Conservation (phyloP, 2,329 filamentous ascomycete genomes). For the Leptographium lundbergii region DNA sequence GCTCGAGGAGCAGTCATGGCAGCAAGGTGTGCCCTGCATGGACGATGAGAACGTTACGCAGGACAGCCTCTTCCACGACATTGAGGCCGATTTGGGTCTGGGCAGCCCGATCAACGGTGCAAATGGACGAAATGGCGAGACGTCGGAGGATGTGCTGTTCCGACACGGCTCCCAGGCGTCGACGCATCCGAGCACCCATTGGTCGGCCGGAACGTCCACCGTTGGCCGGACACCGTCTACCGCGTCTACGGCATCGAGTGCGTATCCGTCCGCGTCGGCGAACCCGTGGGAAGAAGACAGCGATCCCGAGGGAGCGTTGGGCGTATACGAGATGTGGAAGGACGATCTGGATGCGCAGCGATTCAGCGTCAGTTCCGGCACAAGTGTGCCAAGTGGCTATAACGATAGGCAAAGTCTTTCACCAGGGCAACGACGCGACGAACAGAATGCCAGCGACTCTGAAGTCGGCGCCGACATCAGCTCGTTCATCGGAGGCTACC, state of each 20-base stretch:
- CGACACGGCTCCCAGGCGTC: conserved; percentile 35
- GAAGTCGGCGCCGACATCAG: conserved; percentile 63
- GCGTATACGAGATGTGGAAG: conserved; percentile 69
- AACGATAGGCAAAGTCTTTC: conserved; percentile 23
- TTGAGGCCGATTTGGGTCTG: conserved; percentile 39
- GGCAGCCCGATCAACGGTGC: conserved; percentile 34
- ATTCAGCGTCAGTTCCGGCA: conserved; percentile 31
- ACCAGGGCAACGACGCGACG: conserved; percentile 26
- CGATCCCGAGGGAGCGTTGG: conserved; percentile 77
- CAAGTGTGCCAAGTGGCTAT: conserved; percentile 7
- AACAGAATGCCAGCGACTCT: conserved; percentile 50
- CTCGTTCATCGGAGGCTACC: conserved; percentile 60
- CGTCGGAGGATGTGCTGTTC: conserved; percentile 2
- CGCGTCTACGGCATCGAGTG: conserved; percentile 2
- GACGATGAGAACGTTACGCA: conserved; percentile 29
- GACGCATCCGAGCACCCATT: conserved; percentile 21
- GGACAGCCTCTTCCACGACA: conserved; percentile 44
- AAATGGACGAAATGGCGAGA: conserved; percentile 20
- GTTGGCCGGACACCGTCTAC: conserved; percentile 17
- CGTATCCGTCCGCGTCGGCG: conserved; percentile 11
- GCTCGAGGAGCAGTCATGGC: conserved; percentile 29
- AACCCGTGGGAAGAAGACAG: conserved; percentile 49
- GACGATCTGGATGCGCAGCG: conserved; percentile 67
- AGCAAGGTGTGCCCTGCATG: conserved; percentile 18
- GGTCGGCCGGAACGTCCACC: conserved; percentile 26